Evolutionary conservation across 2,329 filamentous ascomycete species (phyloP), one percentile per base, ranked within the genome.

Genomic region (Botrytis aclada): DNA sequence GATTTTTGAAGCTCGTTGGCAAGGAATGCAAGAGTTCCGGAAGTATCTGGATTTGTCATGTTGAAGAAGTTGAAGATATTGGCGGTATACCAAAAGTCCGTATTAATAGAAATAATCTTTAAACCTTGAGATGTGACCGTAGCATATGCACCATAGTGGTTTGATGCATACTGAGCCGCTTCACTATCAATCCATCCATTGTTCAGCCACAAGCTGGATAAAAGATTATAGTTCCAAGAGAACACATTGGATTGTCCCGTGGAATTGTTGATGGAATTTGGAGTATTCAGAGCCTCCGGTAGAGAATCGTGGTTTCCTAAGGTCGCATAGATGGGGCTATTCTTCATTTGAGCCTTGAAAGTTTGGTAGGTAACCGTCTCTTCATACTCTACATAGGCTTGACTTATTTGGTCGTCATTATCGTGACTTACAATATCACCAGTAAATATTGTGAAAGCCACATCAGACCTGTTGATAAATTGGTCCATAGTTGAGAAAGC

Each of bases 381-480:
- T 54, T 79, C 77, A 67, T 79, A 80, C 16, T 78, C 75, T 7
- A 80, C 77, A 47, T 80, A 80, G 8, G 74, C 78, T 61, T 69
- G 73, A 25, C 77, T 78, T 12, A 80, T 69, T 56, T 77, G 69
- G 58, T 80, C 78, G 39, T 79, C 62, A 20, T 70, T 69, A 29
- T 75, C 79, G 51, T 81, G 80, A 69, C 76, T 78, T 29, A 81
- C 79, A 29, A 81, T 77, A 72, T 81, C 80, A 45, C 80, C 80
- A 29, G 79, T 80, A 69, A 79, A 80, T 18, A 80, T 79, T 22
- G 77, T 75, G 60, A 80, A 80, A n/a, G 74, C 73, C 34, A 80
- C 60, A 29, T 22, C 56, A 29, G 69, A 62, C 29, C 70, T 69
- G n/a, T 69, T 71, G 25, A 72, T 64, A 37, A 74, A 71, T 39